phyloP scores from a whole-genome alignment of 2,329 filamentous ascomycete genomes.

The Penicillium sp. region DNA sequence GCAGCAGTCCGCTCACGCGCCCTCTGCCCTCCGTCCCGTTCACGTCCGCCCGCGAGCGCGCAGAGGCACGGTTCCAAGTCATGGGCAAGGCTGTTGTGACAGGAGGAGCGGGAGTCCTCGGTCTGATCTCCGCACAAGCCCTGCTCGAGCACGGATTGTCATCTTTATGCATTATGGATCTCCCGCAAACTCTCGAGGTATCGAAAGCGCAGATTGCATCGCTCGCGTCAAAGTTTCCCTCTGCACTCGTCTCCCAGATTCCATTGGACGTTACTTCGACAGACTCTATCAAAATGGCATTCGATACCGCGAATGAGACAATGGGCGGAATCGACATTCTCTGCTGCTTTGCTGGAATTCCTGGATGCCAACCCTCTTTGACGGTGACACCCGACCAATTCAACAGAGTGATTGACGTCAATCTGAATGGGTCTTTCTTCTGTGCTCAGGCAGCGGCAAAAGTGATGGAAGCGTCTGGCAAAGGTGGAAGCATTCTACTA shows the following conservation, averaged over 20 bases:
- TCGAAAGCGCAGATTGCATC: slow-evolving; percentile 42
- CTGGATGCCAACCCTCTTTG: slow-evolving; percentile 62
- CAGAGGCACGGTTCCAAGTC: slow-evolving; percentile 22
- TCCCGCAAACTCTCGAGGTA: slow-evolving; percentile 45
- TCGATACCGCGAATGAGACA: slow-evolving; percentile 20
- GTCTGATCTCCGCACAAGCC: slow-evolving; percentile 59
- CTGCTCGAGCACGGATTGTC: slow-evolving; percentile 68
- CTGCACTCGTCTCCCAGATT: slow-evolving; percentile 52
- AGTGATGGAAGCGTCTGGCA: slow-evolving; percentile 29
- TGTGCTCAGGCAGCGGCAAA: slow-evolving; percentile 66
- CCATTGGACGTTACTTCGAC: slow-evolving; percentile 63
- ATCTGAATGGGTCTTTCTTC: slow-evolving; percentile 70
- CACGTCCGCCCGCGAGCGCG: slow-evolving; percentile 4
- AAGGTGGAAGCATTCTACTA: slow-evolving; percentile 57
- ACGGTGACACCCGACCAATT: slow-evolving; percentile 62
- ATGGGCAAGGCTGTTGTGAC: slow-evolving; percentile 51
- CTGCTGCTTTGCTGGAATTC: slow-evolving; percentile 69
- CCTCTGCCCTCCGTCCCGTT: slow-evolving; percentile 12
- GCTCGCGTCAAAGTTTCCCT: slow-evolving; percentile 59
- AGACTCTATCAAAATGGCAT: slow-evolving; percentile 25
- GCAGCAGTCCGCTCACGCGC: slow-evolving; percentile 5
- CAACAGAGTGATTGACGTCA: slow-evolving; percentile 68
- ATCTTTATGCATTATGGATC: slow-evolving; percentile 64
- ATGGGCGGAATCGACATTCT: slow-evolving; percentile 60
- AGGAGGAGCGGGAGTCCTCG: slow-evolving; percentile 67